These are phyloP conservation scores for Sindora glabra DNA, from an alignment of 306 rosid genomes.

Conservation along the genomic window DNA sequence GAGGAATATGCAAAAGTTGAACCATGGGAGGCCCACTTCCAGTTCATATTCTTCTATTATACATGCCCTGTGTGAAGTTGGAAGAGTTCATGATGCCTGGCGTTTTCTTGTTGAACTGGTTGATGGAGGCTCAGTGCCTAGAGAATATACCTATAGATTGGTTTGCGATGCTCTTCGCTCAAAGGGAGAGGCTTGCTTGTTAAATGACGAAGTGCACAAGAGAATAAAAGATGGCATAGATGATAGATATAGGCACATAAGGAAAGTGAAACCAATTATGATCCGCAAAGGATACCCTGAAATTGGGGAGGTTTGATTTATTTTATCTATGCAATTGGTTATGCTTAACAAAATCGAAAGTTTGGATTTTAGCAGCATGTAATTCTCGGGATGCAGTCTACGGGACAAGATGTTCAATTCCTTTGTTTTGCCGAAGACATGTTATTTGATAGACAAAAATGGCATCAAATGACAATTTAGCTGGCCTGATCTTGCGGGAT, in stretches of 20 bases:
- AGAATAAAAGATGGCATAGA: conserved; percentile 51
- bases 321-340: background rate
- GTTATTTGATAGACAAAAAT: no score
- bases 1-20: conserved; percentile 51
- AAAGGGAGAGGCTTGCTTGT: conserved; percentile 32
- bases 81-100: conserved; percentile 57
- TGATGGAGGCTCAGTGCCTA: conserved; percentile 58
- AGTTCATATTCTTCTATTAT: conserved; percentile 78
- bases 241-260: conserved; percentile 37
- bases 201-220: conserved; percentile 33
- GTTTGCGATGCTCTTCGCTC: conserved; percentile 41
- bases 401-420: background rate
- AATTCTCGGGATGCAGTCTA: background rate
- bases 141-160: conserved; percentile 71
- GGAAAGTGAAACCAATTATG: conserved; percentile 60
- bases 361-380: background rate
- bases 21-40: conserved; percentile 44
- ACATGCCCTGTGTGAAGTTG: conserved; percentile 67
- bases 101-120: conserved; percentile 63
- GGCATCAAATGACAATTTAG: no score
- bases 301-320: conserved; percentile 20
- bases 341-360: background rate
- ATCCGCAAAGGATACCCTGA: conserved; percentile 50
- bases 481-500: no score
- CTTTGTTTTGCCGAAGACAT: no score